Base-by-base conservation (phyloP, 805 yeast genomes). In the Monosporozyma unispora region DNA sequence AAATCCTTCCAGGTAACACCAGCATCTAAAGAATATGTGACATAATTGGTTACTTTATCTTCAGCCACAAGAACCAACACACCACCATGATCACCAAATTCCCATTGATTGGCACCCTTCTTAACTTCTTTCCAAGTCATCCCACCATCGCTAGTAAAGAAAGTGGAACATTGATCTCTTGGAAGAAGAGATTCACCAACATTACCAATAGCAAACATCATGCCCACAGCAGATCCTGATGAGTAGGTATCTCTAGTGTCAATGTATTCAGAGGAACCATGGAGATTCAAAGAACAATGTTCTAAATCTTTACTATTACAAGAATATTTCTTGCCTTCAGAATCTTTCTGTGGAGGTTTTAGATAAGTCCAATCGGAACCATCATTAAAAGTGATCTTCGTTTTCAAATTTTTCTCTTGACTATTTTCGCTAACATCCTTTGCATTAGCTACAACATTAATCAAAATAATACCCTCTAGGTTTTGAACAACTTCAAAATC, bases 41-140 rank as follows among this genome's bases (percentile, higher is more conserved):
- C 48, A 1, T 68, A 66, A 51, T 87, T 73, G 0, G 96, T 82
- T 7, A 72, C 69, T 28, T 77, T 81, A 3, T 67, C 70, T 5
- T 77, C 79, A 38, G 80, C 74, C 1, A 84, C 91, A 46, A 90
- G 64, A 1, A 87, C 87, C 46, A 93, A 67, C 33, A 93, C 76
- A 0, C 96, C 82, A 16, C 99, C 99, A 55, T 87, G 86, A 66
- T 93, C 99, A 54, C 98, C 98, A 65, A 74, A 93, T 67, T 90
- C 98, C 98, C 98, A 93, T 78, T 84, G 84, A 57, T 79, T 77
- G 1, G 80, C 75, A 3, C 95, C 93, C 52, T 83, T 79, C 51
- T 69, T 74, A 27, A 91, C 71, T 66, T 87, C 95, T 47, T 67
- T 78, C 98, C 98, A 93, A 3, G 89, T 77, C 14, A 80, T 69